Evolutionary conservation across 1,284 basidiomycete genomes (phyloP).

Genomic region (Prillingera fragicola): DNA sequence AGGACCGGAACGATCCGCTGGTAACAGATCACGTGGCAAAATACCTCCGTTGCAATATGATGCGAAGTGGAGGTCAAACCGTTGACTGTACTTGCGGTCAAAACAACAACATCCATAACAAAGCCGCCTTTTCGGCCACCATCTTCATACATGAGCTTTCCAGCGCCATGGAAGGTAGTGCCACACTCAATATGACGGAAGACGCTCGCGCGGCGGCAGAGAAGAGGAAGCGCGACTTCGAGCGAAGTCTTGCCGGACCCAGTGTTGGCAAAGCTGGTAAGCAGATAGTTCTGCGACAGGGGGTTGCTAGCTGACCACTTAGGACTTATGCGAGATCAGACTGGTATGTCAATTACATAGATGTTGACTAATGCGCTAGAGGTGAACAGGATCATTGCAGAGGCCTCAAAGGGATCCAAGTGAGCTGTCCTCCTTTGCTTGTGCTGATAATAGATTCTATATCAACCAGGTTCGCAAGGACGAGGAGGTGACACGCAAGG

Average conservation of each 20-base stretch:
- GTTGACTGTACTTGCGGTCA: no score
- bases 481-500: slow-evolving; percentile 42
- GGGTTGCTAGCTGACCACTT: neutral
- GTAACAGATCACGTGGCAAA: no score
- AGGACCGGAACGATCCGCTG: no score
- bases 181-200: slow-evolving; percentile 5
- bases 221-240: slow-evolving; percentile 34
- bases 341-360: slow-evolving; percentile 21
- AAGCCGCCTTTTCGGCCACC: no score
- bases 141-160: no score
- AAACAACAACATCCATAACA: no score
- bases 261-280: slow-evolving; percentile 47
- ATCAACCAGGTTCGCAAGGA: slow-evolving; percentile 46
- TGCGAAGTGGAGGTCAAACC: no score
- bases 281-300: neutral
- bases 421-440: slow-evolving; percentile 12
- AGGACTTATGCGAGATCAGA: slow-evolving; percentile 45
- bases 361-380: slow-evolving; percentile 23
- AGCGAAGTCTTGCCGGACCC: slow-evolving; percentile 46
- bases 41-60: no score
- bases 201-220: slow-evolving; percentile 23
- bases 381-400: slow-evolving; percentile 47
- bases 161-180: no score
- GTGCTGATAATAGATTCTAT: slow-evolving; percentile 34
- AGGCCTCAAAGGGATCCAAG: slow-evolving; percentile 48